These are phyloP conservation scores for Rhodosorus marinus DNA, from an alignment of 23 red algal genomes.

Conservation along the genomic window DNA sequence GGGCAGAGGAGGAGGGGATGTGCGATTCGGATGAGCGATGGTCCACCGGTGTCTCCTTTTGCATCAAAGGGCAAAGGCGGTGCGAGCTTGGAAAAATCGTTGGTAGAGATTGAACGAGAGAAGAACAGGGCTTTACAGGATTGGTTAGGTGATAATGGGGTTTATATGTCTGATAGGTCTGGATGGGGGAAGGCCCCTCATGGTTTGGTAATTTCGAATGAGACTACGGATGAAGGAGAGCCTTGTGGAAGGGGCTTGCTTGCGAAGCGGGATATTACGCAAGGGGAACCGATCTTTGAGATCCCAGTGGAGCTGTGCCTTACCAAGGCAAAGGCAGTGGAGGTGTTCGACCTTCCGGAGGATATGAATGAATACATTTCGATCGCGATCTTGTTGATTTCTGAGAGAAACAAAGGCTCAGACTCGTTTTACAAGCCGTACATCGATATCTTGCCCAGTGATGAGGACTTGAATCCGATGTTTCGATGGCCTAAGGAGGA, in stretches of 20 bases:
- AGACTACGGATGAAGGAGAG: conserved; percentile 77
- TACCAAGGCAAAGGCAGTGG: conserved; percentile 34
- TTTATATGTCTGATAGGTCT: conserved; percentile 51
- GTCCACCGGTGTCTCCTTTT: no score
- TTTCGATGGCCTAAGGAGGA: conserved; percentile 74
- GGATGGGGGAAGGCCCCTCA: conserved; percentile 64
- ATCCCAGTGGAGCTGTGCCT: conserved; percentile 48
- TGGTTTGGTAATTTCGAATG: conserved; percentile 59
- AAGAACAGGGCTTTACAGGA: not conserved
- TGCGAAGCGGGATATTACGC: conserved; percentile 28
- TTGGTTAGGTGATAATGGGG: conserved; percentile 80
- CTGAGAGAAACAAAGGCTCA: conserved; percentile 29
- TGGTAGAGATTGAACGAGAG: no score
- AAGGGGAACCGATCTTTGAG: conserved; percentile 83
- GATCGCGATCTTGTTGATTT: conserved; percentile 54
- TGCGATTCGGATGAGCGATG: no score
- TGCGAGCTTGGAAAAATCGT: no score
- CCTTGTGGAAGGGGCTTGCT: conserved; percentile 57
- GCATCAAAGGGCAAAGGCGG: no score
- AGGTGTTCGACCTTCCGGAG: conserved; percentile 17
- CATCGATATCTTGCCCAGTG: conserved; percentile 44
- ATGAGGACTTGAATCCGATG: conserved; percentile 46
- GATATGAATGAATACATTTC: conserved; percentile 70
- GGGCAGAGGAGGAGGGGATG: no score
- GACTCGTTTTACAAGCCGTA: conserved; percentile 86